Evolutionary conservation across 768 basidiomycete species (phyloP).

Genomic region (Lentinus brumalis): DNA sequence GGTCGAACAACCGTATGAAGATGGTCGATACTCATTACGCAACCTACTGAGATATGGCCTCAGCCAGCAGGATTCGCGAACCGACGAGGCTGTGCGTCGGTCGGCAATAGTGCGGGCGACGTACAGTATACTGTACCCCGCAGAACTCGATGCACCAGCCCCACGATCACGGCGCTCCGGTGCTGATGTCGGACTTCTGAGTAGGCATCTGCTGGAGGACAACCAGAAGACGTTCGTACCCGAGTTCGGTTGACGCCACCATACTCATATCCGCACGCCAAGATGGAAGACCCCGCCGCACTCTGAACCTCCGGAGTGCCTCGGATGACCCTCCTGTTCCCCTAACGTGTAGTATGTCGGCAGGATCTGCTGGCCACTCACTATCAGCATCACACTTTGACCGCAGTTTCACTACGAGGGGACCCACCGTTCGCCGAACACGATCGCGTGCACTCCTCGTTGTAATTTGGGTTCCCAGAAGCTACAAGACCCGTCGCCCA

Average conservation of each 20-base stretch:
- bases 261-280: background rate
- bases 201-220: background rate
- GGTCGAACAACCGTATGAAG: background rate
- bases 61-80: background rate
- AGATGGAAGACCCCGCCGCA: background rate
- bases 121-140: background rate
- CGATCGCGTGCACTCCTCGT: background rate
- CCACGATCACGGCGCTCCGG: conserved; percentile 5
- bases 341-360: background rate
- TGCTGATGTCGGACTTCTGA: conserved; percentile 3
- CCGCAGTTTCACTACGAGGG: background rate
- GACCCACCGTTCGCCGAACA: background rate
- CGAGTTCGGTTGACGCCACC: background rate
- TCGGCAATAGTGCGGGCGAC: conserved; percentile 5
- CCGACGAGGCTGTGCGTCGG: background rate
- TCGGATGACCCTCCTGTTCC: background rate
- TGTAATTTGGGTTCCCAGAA: background rate
- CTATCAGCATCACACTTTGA: background rate
- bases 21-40: background rate
- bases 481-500: background rate
- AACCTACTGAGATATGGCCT: background rate
- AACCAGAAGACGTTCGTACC: background rate
- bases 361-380: background rate
- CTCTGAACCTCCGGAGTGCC: background rate
- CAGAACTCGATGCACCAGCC: background rate